Evolutionary conservation across 2,329 filamentous ascomycete species (phyloP).

Genomic region (Neonectria ditissima): DNA sequence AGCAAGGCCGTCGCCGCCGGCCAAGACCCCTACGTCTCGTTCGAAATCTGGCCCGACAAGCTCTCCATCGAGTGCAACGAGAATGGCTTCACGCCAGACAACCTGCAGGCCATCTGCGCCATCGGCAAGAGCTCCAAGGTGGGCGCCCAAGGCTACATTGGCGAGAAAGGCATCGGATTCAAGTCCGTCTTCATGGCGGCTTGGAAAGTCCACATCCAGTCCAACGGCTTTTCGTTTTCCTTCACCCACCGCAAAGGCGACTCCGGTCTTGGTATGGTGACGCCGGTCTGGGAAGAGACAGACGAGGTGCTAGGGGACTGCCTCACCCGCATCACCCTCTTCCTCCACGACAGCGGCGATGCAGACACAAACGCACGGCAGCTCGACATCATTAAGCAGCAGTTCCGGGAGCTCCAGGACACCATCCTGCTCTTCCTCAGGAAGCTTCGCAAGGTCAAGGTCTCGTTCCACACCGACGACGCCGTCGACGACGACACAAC

Average conservation of each 20-base stretch:
- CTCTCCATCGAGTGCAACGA: slow-evolving; percentile 65
- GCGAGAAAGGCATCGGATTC: slow-evolving; percentile 64
- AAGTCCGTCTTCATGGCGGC: slow-evolving; percentile 64
- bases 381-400: slow-evolving; percentile 44
- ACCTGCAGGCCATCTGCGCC: slow-evolving; percentile 60
- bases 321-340: slow-evolving; percentile 54
- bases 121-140: slow-evolving; percentile 61
- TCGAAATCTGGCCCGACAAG: slow-evolving; percentile 49
- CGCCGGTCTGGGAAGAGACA: slow-evolving; percentile 54
- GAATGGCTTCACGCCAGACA: slow-evolving; percentile 55
- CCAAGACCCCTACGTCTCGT: slow-evolving; percentile 49
- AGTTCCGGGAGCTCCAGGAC: slow-evolving; percentile 54
- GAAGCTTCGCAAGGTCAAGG: slow-evolving; percentile 51
- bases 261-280: slow-evolving; percentile 64
- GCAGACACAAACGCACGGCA: slow-evolving; percentile 24
- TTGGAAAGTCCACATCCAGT: slow-evolving; percentile 58
- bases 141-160: slow-evolving; percentile 56
- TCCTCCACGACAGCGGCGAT: slow-evolving; percentile 47
- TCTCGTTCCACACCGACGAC: slow-evolving; percentile 46
- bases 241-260: slow-evolving; percentile 55
- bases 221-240: slow-evolving; percentile 57
- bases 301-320: slow-evolving; percentile 24
- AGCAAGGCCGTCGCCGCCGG: slow-evolving; percentile 31
- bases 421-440: slow-evolving; percentile 57
- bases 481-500: slow-evolving; percentile 14